Conservation (phyloP, 2,329 filamentous ascomycete genomes). For the Fusarium floridanum region DNA sequence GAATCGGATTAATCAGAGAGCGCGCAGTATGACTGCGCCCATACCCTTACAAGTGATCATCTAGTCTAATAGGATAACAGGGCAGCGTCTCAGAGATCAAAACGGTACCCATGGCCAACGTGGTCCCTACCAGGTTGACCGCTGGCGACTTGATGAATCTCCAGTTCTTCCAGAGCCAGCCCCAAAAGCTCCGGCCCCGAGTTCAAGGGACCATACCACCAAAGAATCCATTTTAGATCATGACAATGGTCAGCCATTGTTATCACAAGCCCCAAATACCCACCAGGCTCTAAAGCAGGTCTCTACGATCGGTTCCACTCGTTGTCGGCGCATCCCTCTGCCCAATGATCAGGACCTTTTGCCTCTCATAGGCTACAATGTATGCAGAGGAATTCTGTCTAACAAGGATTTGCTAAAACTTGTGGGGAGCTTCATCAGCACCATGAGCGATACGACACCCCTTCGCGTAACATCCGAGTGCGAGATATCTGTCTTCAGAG, state of each 20-base stretch:
- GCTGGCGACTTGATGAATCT: conserved; percentile 19
- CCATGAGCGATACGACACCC: neutral
- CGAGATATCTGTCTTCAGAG: conserved; percentile 2
- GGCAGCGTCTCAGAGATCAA: conserved; percentile 12
- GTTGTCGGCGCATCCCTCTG: neutral
- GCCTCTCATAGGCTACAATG: conserved; percentile 27
- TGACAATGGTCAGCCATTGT: accelerated
- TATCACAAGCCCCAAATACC: neutral
- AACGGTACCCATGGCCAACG: neutral
- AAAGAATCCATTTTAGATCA: neutral
- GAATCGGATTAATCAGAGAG: conserved; percentile 35
- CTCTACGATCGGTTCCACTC: accelerated
- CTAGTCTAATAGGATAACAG: neutral
- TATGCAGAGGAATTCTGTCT: conserved; percentile 20
- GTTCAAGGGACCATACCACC: neutral
- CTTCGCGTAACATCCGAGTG: neutral
- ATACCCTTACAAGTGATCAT: neutral
- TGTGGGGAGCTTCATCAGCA: conserved; percentile 1
- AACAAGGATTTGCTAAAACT: conserved; percentile 21
- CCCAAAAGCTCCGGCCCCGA: neutral
- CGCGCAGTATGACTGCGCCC: conserved; percentile 16
- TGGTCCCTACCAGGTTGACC: conserved; percentile 20
- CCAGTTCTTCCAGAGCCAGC: neutral
- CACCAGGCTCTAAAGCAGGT: neutral
- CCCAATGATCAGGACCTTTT: conserved; percentile 23